Base-by-base conservation (phyloP, 177 flowering plant species). In the Vitis hybrid region DNA sequence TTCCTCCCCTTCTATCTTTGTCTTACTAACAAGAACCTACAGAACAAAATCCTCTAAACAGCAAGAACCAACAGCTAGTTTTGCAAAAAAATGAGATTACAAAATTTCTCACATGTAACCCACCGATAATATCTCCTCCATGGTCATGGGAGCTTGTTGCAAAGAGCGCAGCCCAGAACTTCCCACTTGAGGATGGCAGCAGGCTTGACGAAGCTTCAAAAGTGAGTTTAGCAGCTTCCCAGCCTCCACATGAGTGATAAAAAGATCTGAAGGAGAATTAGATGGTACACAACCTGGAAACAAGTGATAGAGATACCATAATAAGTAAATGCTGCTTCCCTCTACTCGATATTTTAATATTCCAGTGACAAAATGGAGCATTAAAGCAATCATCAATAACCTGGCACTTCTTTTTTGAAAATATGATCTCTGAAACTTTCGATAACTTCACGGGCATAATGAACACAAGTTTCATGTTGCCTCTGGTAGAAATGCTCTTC, bases 171-270 rank as follows among this genome's bases (percentile, higher is more conserved):
- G 71, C 23, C 99, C 99, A 75, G 90, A 92, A 76, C 97, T 89
- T 74, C 99, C 99, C 12, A 95, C 96, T 88, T 95, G 99, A 80
- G 99, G 99, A 78, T 95, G 99, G 64, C 99, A 95, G 73, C 98
- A 95, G 23, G 99, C 99, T 73, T 95, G 99, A 18, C 99, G 97
- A 82, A 95, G 93, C 86, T 92, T 95, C 82, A 95, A 79, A 72
- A 95, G 94, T 67, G 99, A 89, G 64, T 80, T 87, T 64, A 95
- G 78, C 64, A 95, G 87, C 82, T 93, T 95, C 58, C 90, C 79
- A 64, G 97, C 94, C 75, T 93, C 99, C 18, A 51, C 57, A 67
- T 88, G 93, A 59, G 92, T 88, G 71, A 95, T 84, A 62, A 81
- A 72, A 76, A 50, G 78, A 73, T 91, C 88, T 70, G 69, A 73